Conservation (phyloP, 805 yeast species). For the Clavispora santaluciae region DNA sequence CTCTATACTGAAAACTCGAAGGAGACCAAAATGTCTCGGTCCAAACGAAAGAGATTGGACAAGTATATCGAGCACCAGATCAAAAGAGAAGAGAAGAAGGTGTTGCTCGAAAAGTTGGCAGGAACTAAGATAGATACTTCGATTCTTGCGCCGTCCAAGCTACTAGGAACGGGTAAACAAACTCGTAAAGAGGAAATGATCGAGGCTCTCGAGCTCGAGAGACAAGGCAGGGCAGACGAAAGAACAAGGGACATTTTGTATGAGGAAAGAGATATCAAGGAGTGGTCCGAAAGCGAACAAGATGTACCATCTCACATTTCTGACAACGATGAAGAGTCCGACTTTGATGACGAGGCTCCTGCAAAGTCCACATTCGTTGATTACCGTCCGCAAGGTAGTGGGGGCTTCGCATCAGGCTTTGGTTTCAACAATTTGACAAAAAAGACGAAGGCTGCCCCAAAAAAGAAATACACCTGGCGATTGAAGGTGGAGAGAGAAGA, state of each 20-base stretch:
- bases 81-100: slow-evolving; percentile 81
- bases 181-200: slow-evolving; percentile 64
- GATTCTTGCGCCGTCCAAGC: slow-evolving; percentile 65
- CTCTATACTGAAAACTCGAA: slow-evolving; percentile 49
- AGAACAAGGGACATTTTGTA: slow-evolving; percentile 58
- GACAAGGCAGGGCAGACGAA: slow-evolving; percentile 65
- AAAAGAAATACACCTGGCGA: slow-evolving; percentile 71
- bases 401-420: slow-evolving; percentile 65
- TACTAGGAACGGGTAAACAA: slow-evolving; percentile 67
- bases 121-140: slow-evolving; percentile 67
- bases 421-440: slow-evolving; percentile 56
- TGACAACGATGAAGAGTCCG: slow-evolving; percentile 3
- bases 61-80: slow-evolving; percentile 90
- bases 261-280: slow-evolving; percentile 61
- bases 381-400: slow-evolving; percentile 57
- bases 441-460: slow-evolving; percentile 18
- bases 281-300: slow-evolving; percentile 39
- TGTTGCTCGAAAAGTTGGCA: slow-evolving; percentile 66
- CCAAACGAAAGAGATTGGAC: slow-evolving; percentile 75
- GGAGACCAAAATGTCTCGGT: slow-evolving; percentile 64
- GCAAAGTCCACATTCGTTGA: slow-evolving; percentile 53
- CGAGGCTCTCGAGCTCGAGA: slow-evolving; percentile 73
- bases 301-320: neutral
- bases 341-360: slow-evolving; percentile 16
- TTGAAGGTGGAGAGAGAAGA: slow-evolving; percentile 34